Conservation (phyloP, 2,329 filamentous ascomycete species). For the Dothistroma septosporum region DNA sequence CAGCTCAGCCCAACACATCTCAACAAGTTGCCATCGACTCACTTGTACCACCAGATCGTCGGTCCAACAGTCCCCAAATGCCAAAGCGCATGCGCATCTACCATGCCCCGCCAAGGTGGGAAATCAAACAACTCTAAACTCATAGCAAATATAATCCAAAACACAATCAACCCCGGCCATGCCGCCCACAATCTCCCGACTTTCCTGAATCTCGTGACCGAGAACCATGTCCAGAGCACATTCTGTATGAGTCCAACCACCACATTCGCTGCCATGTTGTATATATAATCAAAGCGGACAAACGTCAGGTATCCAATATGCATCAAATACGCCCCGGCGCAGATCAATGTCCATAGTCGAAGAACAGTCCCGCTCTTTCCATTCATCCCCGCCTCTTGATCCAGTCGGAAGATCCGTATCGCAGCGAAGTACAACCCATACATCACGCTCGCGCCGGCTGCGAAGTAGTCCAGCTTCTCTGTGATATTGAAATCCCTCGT, state of each 20-base stretch:
- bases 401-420: slow-evolving; percentile 78
- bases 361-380: slow-evolving; percentile 48
- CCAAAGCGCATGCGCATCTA: slow-evolving; percentile 96
- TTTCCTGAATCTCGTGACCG: slow-evolving; percentile 66
- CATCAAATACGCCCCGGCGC: slow-evolving; percentile 63
- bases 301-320: slow-evolving; percentile 83
- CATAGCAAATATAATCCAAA: slow-evolving; percentile 90
- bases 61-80: slow-evolving; percentile 89
- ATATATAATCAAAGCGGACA: slow-evolving; percentile 89
- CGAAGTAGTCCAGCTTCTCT: slow-evolving; percentile 96
- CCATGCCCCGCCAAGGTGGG: slow-evolving; percentile 70
- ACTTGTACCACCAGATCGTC: slow-evolving; percentile 92
- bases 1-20: slow-evolving; percentile 11
- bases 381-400: slow-evolving; percentile 49
- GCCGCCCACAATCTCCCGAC: slow-evolving; percentile 73
- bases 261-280: slow-evolving; percentile 97
- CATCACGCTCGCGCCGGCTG: slow-evolving; percentile 79
- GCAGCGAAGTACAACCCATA: slow-evolving; percentile 86
- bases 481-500: slow-evolving; percentile 79
- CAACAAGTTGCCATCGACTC: slow-evolving; percentile 42
- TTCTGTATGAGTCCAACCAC: slow-evolving; percentile 76
- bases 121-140: slow-evolving; percentile 94
- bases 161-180: slow-evolving; percentile 86
- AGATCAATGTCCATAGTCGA: slow-evolving; percentile 71
- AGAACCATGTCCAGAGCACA: slow-evolving; percentile 80